These are phyloP conservation scores for Fonsecaea pedrosoi DNA, from an alignment of 2,329 filamentous ascomycete species.

Conservation along the genomic window DNA sequence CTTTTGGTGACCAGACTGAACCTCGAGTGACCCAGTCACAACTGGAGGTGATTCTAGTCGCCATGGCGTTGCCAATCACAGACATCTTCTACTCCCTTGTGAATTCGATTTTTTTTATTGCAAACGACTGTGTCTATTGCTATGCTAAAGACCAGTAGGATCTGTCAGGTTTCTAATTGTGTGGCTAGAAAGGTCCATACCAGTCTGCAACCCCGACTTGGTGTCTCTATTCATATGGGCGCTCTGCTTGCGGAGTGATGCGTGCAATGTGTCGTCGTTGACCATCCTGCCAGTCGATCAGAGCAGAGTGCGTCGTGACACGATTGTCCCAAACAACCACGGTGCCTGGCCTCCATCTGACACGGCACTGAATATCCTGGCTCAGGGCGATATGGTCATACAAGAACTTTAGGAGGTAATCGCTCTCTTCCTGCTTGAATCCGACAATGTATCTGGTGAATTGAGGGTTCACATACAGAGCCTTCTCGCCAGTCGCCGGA, in stretches of 20 bases:
- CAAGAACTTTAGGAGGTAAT: slow-evolving; percentile 56
- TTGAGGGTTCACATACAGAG: slow-evolving; percentile 57
- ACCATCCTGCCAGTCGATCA: slow-evolving; percentile 61
- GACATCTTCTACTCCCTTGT: slow-evolving; percentile 13
- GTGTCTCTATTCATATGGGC: slow-evolving; percentile 50
- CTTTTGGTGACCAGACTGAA: slow-evolving; percentile 3
- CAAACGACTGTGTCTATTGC: slow-evolving; percentile 22
- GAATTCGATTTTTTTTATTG: background rate
- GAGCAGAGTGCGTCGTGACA: slow-evolving; percentile 52
- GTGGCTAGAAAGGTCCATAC: background rate
- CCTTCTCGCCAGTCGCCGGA: slow-evolving; percentile 57
- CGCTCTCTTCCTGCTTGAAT: slow-evolving; percentile 56
- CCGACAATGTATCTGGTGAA: slow-evolving; percentile 58
- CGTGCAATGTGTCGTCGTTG: slow-evolving; percentile 60
- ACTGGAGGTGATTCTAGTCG: background rate
- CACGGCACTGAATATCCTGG: slow-evolving; percentile 57
- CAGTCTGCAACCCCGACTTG: background rate
- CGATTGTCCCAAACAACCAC: slow-evolving; percentile 48
- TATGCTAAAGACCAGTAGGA: slow-evolving; percentile 20
- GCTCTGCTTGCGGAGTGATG: slow-evolving; percentile 60
- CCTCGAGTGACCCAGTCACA: background rate
- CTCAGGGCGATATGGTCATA: slow-evolving; percentile 56
- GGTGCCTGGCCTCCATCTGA: slow-evolving; percentile 57
- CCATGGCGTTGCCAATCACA: slow-evolving; percentile 22
- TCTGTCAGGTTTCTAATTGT: slow-evolving; percentile 4